Evolutionary conservation across 1,139 yeast genomes (phyloP).

Genomic region (Meyerozyma sp.): DNA sequence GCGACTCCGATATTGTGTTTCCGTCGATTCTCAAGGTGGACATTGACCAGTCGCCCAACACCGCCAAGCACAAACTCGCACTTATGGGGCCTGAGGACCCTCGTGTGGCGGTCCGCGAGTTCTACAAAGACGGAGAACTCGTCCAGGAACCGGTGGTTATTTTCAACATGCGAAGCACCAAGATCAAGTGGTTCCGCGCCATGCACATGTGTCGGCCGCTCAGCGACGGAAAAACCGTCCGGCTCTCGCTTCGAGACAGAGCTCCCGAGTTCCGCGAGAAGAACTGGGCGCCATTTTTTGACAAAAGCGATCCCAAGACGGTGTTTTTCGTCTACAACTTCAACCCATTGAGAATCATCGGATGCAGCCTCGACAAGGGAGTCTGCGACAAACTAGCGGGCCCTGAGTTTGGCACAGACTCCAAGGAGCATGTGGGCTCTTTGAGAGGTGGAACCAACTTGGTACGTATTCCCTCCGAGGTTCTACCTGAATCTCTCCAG

Average conservation of each 20-base stretch:
- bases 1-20: conserved; percentile 3
- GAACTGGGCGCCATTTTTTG: conserved; percentile 13
- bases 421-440: conserved; percentile 11
- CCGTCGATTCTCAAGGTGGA: conserved; percentile 7
- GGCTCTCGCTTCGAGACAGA: conserved; percentile 1
- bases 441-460: conserved; percentile 16
- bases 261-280: conserved; percentile 10
- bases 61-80: conserved; percentile 3
- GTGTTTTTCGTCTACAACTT: conserved; percentile 14
- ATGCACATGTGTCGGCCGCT: conserved; percentile 12
- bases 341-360: conserved; percentile 13
- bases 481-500: conserved; percentile 1
- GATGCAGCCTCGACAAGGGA: conserved; percentile 12
- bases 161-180: conserved; percentile 10
- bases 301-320: conserved; percentile 8
- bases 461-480: not conserved
- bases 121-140: conserved; percentile 5
- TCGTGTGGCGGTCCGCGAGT: conserved; percentile 8
- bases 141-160: conserved; percentile 11
- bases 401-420: conserved; percentile 9
- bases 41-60: conserved; percentile 7
- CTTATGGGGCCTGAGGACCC: conserved; percentile 13
- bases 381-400: conserved; percentile 12
- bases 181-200: conserved; percentile 9
- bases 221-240: conserved; percentile 1